These are phyloP conservation scores for Wallacemonas rigidus DNA, from an alignment of 208 protist genomes.

Conservation along the genomic window DNA sequence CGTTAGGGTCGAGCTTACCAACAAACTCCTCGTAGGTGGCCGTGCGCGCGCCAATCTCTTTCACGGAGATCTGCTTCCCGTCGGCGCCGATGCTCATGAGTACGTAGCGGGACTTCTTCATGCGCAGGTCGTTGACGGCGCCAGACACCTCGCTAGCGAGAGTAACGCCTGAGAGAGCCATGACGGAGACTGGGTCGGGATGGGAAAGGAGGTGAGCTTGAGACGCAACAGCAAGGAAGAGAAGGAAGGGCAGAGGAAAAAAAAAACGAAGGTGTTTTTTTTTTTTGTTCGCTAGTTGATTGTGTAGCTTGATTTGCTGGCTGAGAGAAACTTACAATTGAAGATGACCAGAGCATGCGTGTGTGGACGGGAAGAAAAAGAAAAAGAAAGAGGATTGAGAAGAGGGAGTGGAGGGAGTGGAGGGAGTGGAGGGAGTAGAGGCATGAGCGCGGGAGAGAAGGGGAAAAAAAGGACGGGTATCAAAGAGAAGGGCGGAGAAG, in stretches of 20 bases:
- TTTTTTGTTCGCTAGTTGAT: background rate
- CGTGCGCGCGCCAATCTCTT: conserved; percentile 42
- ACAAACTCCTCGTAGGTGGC: conserved; percentile 84
- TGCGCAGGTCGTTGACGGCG: conserved; percentile 79
- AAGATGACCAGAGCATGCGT: background rate
- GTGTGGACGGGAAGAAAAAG: background rate
- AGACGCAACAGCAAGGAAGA: conserved; percentile 1
- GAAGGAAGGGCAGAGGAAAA: conserved; percentile 15
- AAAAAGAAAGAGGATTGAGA: conserved; percentile 7
- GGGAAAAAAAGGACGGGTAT: too few species aligned
- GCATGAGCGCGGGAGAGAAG: too few species aligned
- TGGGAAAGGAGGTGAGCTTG: conserved; percentile 3
- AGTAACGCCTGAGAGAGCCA: conserved; percentile 90
- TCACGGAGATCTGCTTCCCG: conserved; percentile 79
- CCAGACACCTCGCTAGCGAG: conserved; percentile 61
- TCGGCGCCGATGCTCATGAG: conserved; percentile 85
- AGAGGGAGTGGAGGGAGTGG: too few species aligned
- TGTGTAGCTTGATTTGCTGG: background rate
- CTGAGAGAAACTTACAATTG: background rate
- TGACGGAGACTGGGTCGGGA: conserved; percentile 23
- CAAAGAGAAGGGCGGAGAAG: too few species aligned
- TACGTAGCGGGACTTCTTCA: conserved; percentile 84
- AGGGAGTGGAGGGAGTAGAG: too few species aligned
- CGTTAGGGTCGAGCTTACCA: conserved; percentile 47
- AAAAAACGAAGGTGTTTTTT: background rate